Conservation (phyloP, 768 basidiomycete species). For the Rubroboletus pulcherrimus region DNA sequence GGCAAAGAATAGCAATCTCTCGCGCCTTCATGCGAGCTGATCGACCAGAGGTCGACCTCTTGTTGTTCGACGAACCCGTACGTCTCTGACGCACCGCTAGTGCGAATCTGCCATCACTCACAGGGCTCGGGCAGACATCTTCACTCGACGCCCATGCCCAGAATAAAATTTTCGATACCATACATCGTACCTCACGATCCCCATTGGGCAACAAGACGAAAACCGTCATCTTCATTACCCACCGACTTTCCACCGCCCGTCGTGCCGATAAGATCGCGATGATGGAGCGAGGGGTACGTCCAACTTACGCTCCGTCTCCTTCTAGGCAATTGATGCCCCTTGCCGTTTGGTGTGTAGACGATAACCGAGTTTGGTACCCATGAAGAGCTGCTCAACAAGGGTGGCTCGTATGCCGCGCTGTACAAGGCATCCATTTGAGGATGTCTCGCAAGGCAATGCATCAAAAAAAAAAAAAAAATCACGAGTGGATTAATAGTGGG, state of each 20-base stretch:
- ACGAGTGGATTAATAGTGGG: conserved; percentile 16
- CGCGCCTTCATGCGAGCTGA: conserved; percentile 83
- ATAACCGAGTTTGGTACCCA: conserved; percentile 77
- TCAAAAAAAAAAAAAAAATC: conserved; percentile 10
- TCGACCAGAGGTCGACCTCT: conserved; percentile 69
- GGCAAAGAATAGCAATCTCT: conserved; percentile 84
- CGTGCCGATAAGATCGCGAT: conserved; percentile 84
- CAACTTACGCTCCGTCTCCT: conserved; percentile 6
- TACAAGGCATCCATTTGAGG: conserved; percentile 64
- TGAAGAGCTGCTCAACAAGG: conserved; percentile 54
- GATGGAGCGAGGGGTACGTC: conserved; percentile 70
- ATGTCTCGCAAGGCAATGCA: conserved; percentile 19
- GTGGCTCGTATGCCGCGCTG: conserved; percentile 64
- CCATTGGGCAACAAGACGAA: conserved; percentile 56
- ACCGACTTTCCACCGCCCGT: conserved; percentile 75
- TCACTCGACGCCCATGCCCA: conserved; percentile 79
- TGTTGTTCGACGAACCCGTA: conserved; percentile 85
- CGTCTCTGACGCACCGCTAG: too few species aligned
- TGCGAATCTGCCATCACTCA: neutral
- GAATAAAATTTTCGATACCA: conserved; percentile 73
- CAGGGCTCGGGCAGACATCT: conserved; percentile 51
- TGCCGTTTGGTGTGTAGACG: conserved; percentile 39
- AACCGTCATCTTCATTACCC: conserved; percentile 81
- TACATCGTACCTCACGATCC: conserved; percentile 59
- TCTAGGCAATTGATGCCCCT: conserved; percentile 21